A percentile compares a stretch with the other conserved stretches of the same genome.
Evolutionary conservation across 352 stramenopile species (phyloP).

Genomic region (Blastocystis sp.): DNA sequence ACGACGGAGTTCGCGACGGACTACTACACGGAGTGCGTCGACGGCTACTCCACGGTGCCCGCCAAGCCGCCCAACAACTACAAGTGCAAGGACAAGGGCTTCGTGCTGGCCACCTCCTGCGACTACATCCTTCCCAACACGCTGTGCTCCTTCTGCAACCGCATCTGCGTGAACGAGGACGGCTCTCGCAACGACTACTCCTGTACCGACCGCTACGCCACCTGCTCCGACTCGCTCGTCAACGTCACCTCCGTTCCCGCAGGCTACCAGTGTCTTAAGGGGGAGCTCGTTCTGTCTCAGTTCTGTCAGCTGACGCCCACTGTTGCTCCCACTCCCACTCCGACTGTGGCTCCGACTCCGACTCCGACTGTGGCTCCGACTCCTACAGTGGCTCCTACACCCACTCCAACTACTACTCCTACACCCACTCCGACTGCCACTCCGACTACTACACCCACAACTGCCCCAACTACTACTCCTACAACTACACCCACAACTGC

Average conservation of each 20-base stretch:
- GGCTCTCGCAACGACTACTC: constrained; percentile 47
- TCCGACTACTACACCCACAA: neutral
- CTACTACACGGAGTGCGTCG: constrained; percentile 65
- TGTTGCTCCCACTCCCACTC: neutral
- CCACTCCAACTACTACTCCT: neutral
- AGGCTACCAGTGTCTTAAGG: constrained; percentile 53
- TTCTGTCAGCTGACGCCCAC: constrained; percentile 28
- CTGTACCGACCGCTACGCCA: constrained; percentile 46
- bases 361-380: neutral
- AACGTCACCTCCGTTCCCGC: neutral
- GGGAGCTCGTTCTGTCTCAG: constrained; percentile 32
- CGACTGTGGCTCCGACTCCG: constrained; percentile 1
- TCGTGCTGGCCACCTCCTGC: constrained; percentile 51
- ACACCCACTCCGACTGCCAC: neutral
- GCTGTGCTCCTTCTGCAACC: constrained; percentile 50
- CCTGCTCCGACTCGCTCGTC: constrained; percentile 21
- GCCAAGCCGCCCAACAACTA: constrained; percentile 48
- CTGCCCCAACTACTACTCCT: neutral
- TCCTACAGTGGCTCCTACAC: neutral
- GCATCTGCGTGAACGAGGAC: constrained; percentile 65
- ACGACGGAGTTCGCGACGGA: constrained; percentile 50
- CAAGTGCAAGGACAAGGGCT: constrained; percentile 68
- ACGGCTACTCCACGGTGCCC: constrained; percentile 63
- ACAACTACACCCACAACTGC: neutral
- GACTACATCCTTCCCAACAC: constrained; percentile 55